A percentile compares a stretch with the other conserved stretches of the same genome.
These are phyloP conservation scores for Colletotrichum incanum DNA, from an alignment of 2,329 filamentous ascomycete genomes.

Conservation along the genomic window DNA sequence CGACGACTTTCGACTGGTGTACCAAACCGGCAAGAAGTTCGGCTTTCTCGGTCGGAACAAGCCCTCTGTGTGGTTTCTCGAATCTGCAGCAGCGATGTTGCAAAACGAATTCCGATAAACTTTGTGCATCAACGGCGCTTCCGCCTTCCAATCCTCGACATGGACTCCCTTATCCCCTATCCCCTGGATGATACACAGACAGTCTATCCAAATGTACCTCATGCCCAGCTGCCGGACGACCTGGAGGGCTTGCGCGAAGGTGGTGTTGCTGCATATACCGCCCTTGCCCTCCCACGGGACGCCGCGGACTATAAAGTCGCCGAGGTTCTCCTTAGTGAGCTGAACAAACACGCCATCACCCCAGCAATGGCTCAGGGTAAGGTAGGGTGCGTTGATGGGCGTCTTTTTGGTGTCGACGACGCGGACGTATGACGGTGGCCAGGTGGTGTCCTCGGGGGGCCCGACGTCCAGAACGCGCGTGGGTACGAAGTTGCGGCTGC, in stretches of 20 bases:
- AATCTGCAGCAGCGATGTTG: conserved; percentile 43
- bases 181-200: conserved; percentile 47
- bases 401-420: conserved; percentile 9
- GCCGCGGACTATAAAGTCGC: conserved; percentile 11
- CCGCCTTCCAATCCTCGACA: conserved; percentile 41
- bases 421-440: conserved; percentile 2
- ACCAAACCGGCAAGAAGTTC: background rate
- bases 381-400: conserved; percentile 18
- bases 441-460: background rate
- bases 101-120: conserved; percentile 41
- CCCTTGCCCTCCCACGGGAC: conserved; percentile 15
- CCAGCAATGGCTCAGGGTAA: conserved; percentile 47
- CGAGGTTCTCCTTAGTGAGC: conserved; percentile 22
- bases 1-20: background rate
- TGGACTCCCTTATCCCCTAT: conserved; percentile 14
- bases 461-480: conserved; percentile 42
- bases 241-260: conserved; percentile 45
- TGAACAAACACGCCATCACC: conserved; percentile 21
- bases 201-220: conserved; percentile 49
- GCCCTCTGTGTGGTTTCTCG: conserved; percentile 22
- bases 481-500: conserved; percentile 26
- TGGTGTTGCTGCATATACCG: conserved; percentile 24
- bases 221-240: conserved; percentile 40
- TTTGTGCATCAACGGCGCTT: conserved; percentile 40
- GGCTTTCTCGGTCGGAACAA: conserved; percentile 22